Evolutionary conservation across 768 basidiomycete species (phyloP), one percentile per base, ranked within the genome.

Genomic region (Atractiella rhizophila): DNA sequence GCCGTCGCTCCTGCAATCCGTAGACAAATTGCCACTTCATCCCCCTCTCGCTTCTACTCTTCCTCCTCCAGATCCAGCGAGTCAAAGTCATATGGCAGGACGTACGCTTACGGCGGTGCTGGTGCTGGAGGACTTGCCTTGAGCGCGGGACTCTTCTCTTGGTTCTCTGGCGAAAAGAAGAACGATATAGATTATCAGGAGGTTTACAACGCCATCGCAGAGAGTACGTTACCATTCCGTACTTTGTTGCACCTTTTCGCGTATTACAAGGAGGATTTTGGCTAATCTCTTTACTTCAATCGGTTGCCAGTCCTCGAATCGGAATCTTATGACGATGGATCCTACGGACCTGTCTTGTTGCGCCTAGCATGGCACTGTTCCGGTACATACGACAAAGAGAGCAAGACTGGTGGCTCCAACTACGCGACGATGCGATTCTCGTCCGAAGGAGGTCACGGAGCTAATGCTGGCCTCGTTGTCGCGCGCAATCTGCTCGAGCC

Each of bases 381-480:
- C 13, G 52, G 47, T 1, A 48, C 39, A 15, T 48, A 25, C 44
- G 50, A 49, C 45, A 48, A 50, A 31, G 21, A 57, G 19, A 50
- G 55, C 76, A 80, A 56, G 34, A 57, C 60, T 16, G 63, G 63
- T 35, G 63, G 63, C 20, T 59, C 57, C 66, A 94, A 98, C 68
- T 85, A 81, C 50, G 88, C 91, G 2, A 94, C 88, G 19, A 98
- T 98, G 88, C 77, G 88, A 42, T 98, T 94, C 61, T 69, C 72
- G 40, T 79, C 88, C 29, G 88, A 96, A 57, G 56, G 83, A 10
- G 56, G 66, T 38, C 47, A 47, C 48, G 70, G 64, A 27, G 83
- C 81, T 37, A 88, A 88, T 60, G 70, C 70, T 21, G 83, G 83
- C 21, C 65, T 88, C 40, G 60, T 75, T 45, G 56, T 82, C 40